Conservation (phyloP, 2,329 filamentous ascomycete genomes). For the Fusarium sp. region DNA sequence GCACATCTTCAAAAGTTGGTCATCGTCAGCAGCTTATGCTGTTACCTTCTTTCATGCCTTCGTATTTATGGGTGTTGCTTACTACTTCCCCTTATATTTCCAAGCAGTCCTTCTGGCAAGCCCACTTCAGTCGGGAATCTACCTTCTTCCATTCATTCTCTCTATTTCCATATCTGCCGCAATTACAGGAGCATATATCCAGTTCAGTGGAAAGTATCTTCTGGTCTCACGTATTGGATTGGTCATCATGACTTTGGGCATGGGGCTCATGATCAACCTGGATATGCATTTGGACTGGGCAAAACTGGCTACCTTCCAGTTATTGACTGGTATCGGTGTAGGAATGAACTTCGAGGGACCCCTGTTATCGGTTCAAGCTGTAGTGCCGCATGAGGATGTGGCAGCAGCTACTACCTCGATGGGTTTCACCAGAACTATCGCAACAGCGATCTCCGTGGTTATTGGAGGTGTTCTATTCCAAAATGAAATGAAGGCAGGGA, state of each 20-base stretch:
- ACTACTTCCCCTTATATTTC: slow-evolving; percentile 80
- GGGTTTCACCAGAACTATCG: slow-evolving; percentile 71
- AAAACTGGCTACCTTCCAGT: slow-evolving; percentile 65
- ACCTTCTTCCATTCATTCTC: slow-evolving; percentile 71
- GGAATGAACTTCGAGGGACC: slow-evolving; percentile 73
- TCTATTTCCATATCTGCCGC: slow-evolving; percentile 59
- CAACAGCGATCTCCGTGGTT: slow-evolving; percentile 72
- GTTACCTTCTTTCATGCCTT: slow-evolving; percentile 60
- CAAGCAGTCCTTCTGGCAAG: slow-evolving; percentile 73
- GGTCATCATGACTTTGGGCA: slow-evolving; percentile 67
- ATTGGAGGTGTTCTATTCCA: slow-evolving; percentile 78
- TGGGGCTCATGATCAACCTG: slow-evolving; percentile 67
- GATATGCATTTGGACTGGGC: slow-evolving; percentile 60
- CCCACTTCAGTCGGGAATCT: slow-evolving; percentile 69
- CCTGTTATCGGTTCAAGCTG: slow-evolving; percentile 72
- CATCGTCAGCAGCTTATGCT: slow-evolving; percentile 67
- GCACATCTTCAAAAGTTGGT: slow-evolving; percentile 65
- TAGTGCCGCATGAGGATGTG: slow-evolving; percentile 68
- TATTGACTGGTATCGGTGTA: slow-evolving; percentile 69
- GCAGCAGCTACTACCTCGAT: slow-evolving; percentile 72
- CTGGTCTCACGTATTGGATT: slow-evolving; percentile 65
- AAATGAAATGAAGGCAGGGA: slow-evolving; percentile 69
- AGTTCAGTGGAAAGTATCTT: slow-evolving; percentile 68
- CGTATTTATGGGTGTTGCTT: slow-evolving; percentile 73
- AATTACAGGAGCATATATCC: slow-evolving; percentile 56